Percentiles rank a stretch among this genome's conserved stretches.
Conservation (phyloP, 1,284 basidiomycete species). For the Pseudozyma tsukubaensis region DNA sequence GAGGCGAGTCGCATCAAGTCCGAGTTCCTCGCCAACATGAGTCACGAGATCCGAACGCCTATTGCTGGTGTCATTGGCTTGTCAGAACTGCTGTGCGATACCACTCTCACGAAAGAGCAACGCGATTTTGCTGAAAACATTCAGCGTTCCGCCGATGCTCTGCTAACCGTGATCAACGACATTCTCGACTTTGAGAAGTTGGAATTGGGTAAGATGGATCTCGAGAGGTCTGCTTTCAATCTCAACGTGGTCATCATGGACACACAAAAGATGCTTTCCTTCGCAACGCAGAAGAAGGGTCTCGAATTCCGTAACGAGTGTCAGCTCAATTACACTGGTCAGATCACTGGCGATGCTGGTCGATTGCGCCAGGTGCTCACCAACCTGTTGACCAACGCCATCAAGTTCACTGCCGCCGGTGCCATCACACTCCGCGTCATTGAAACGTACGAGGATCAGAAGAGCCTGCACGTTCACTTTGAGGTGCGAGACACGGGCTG, state of each 20-base stretch:
- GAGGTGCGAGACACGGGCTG: slow-evolving; percentile 68
- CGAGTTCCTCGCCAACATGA: slow-evolving; percentile 69
- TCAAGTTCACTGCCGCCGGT: slow-evolving; percentile 69
- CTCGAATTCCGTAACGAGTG: slow-evolving; percentile 66
- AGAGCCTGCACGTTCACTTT: slow-evolving; percentile 60
- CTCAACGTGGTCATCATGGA: slow-evolving; percentile 68
- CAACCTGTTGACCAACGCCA: slow-evolving; percentile 70
- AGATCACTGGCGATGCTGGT: slow-evolving; percentile 62
- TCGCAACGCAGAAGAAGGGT: slow-evolving; percentile 67
- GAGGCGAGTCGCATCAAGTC: slow-evolving; percentile 73
- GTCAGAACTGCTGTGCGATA: slow-evolving; percentile 65
- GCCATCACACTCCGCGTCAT: slow-evolving; percentile 64
- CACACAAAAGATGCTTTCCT: slow-evolving; percentile 66
- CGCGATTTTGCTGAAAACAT: slow-evolving; percentile 71
- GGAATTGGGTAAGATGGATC: slow-evolving; percentile 69
- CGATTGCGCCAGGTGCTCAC: slow-evolving; percentile 67
- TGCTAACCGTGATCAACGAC: slow-evolving; percentile 71
- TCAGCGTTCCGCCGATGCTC: slow-evolving; percentile 70
- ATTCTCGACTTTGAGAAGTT: slow-evolving; percentile 71
- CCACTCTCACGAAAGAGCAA: slow-evolving; percentile 68
- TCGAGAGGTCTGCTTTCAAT: slow-evolving; percentile 70
- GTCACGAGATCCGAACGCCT: slow-evolving; percentile 71
- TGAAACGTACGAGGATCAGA: slow-evolving; percentile 58
- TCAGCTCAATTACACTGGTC: slow-evolving; percentile 55
- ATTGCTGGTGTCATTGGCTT: slow-evolving; percentile 70